Percentiles rank a stretch among this genome's conserved stretches.
phyloP scores from a whole-genome alignment of 257 asterid genomes.

The Petunia axillaris region DNA sequence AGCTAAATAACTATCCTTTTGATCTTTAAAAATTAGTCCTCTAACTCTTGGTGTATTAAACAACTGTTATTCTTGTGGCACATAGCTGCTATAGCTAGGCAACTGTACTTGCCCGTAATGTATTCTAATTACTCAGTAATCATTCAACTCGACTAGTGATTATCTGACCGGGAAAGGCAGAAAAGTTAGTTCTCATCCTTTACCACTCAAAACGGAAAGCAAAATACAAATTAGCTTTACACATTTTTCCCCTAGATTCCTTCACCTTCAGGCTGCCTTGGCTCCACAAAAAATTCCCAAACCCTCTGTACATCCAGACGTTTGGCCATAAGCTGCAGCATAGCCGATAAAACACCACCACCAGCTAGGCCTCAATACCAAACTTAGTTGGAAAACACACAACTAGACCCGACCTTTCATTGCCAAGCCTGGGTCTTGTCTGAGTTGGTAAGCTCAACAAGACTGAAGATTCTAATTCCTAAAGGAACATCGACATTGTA shows the following conservation, averaged over 20 bases:
- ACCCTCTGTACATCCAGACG: background rate
- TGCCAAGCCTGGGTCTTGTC: background rate
- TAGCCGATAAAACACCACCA: background rate
- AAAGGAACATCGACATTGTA: background rate
- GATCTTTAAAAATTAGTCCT: no score
- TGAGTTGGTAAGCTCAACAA: slow-evolving; percentile 12
- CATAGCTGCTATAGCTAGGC: background rate
- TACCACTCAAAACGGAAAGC: background rate
- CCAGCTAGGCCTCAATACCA: background rate
- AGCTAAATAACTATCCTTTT: no score
- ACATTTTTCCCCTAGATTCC: background rate
- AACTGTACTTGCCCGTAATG: background rate
- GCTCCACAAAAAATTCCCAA: no score
- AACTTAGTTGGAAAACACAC: slow-evolving; percentile 1
- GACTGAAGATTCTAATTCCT: slow-evolving; percentile 8
- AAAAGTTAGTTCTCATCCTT: slow-evolving; percentile 6
- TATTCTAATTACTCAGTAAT: background rate
- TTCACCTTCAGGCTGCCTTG: background rate
- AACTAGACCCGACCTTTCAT: background rate
- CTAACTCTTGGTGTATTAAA: no score
- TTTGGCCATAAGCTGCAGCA: background rate
- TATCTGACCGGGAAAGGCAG: background rate
- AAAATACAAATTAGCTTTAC: background rate
- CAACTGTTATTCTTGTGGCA: background rate
- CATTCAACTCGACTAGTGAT: background rate